Base-by-base conservation (phyloP, 495 filamentous ascomycete genomes). In the Penicillium taxi region DNA sequence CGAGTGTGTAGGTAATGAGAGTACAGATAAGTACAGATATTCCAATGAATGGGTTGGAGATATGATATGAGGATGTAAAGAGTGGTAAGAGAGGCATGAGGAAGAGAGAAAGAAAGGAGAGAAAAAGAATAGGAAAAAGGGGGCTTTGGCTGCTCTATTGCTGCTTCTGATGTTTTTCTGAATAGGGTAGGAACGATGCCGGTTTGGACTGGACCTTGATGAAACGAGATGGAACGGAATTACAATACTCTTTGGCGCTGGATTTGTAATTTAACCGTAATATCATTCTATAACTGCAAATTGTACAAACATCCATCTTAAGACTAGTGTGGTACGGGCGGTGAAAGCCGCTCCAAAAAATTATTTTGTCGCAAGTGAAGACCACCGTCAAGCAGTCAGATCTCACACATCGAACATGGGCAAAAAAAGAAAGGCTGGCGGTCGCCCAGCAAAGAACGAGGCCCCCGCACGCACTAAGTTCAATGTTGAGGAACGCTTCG, bases 341-440 rank as follows among this genome's bases (percentile, higher is more conserved):
- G 58, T 61, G 51, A 59, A 38, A 7, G 26, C 17, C 8, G 19
- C 34, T 44, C 56, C 35, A 56, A 61, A 65, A 54, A 63, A 53
- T 58, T 56, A 60, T 58, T 59, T 59, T 57, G 52, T 60, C 39
- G 52, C 45, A 39, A 37, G n/a, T 42, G 31, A 22, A 26, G 34
- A 45, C 27, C 36, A 42, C 37, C 43, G 35, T 16, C 8, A 32
- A 23, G 23, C 15, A 15, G 37, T 13, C 22, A 29, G 29, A 39
- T 8, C 9, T 22, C 23, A n/a, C 25, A 36, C 12, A 29, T 28
- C 37, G 28, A 72, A 41, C 44, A 93, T 93, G 84, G 84, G 58
- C 18, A 89, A 82, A 52, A 91, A 90, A 52, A 78, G 85, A 67
- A 91, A 90, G 63, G 77, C 74, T 2, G 66, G 76, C 26, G 61